Conservation (phyloP, 371 early-diverging fungal species). For the Zychaea mexicana region DNA sequence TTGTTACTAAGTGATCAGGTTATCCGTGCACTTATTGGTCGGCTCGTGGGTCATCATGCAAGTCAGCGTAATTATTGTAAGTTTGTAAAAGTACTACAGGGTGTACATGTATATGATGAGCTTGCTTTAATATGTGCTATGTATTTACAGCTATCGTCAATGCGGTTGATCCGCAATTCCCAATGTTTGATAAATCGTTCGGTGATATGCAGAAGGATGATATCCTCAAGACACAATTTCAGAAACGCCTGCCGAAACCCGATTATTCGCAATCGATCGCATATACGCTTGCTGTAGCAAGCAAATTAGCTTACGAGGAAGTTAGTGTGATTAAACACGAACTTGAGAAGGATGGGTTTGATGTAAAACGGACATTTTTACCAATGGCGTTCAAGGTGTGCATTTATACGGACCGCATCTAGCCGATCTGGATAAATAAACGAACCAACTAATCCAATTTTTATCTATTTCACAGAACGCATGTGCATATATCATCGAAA, state of each 20-base stretch:
- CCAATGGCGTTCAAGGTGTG: constrained; percentile 61
- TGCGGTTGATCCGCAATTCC: constrained; percentile 33
- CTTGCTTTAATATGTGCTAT: not conserved
- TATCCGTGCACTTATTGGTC: constrained; percentile 31
- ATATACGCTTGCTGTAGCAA: constrained; percentile 56
- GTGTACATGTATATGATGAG: too few relatives aligned
- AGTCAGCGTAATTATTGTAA: constrained; percentile 36
- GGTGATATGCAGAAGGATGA: not conserved
- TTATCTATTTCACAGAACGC: constrained; percentile 51
- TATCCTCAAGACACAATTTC: not conserved
- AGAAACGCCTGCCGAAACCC: constrained; percentile 8
- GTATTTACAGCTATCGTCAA: constrained; percentile 37
- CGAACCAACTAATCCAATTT: too few relatives aligned
- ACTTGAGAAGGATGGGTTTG: constrained; percentile 54
- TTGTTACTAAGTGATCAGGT: constrained; percentile 42
- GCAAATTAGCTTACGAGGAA: constrained; percentile 61
- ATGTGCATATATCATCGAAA: constrained; percentile 62
- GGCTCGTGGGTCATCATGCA: constrained; percentile 37
- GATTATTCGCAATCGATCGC: constrained; percentile 54
- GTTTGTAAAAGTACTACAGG: constrained; percentile 1
- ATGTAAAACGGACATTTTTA: constrained; percentile 53
- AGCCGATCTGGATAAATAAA: not conserved
- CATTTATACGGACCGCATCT: not conserved
- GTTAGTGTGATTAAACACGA: constrained; percentile 59
- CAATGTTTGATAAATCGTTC: constrained; percentile 16